Evolutionary conservation across 768 basidiomycete species (phyloP).

Genomic region (Hortiboletus flavorubellus): DNA sequence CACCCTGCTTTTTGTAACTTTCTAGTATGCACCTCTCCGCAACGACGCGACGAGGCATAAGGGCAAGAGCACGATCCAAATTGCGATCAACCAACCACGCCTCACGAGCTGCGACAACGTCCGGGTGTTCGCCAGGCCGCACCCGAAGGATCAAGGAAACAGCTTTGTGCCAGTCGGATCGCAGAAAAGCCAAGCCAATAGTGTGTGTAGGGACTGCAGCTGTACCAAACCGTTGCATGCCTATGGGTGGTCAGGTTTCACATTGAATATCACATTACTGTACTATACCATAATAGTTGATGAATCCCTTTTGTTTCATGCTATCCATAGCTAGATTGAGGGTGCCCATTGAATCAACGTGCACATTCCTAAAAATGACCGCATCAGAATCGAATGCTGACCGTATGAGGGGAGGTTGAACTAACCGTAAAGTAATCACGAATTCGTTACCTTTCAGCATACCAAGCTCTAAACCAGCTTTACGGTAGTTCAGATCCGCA

Average conservation of each 20-base stretch:
- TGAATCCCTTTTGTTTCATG: slow-evolving; percentile 84
- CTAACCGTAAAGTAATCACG: slow-evolving; percentile 85
- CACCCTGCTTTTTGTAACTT: slow-evolving; percentile 77
- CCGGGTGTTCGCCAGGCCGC: slow-evolving; percentile 90
- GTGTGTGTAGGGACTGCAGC: slow-evolving; percentile 93
- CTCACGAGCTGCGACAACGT: slow-evolving; percentile 77
- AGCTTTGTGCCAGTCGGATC: slow-evolving; percentile 88
- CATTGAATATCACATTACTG: neutral
- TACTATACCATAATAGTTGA: slow-evolving; percentile 89
- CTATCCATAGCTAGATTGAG: slow-evolving; percentile 74
- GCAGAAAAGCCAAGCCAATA: slow-evolving; percentile 87
- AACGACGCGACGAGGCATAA: slow-evolving; percentile 89
- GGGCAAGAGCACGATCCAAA: slow-evolving; percentile 72
- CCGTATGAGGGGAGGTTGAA: slow-evolving; percentile 15
- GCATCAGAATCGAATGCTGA: neutral
- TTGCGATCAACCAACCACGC: slow-evolving; percentile 87
- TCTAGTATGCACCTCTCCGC: slow-evolving; percentile 93
- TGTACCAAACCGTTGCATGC: slow-evolving; percentile 99
- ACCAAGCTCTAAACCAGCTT: slow-evolving; percentile 81
- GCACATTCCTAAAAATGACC: slow-evolving; percentile 63
- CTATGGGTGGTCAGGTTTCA: slow-evolving; percentile 37
- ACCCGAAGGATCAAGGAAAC: slow-evolving; percentile 76
- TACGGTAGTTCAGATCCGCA: slow-evolving; percentile 83
- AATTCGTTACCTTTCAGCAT: slow-evolving; percentile 98
- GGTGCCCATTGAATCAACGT: slow-evolving; percentile 67